A percentile compares a stretch with the other conserved stretches of the same genome.
Evolutionary conservation across 257 asterid genomes (phyloP).

Genomic region (Jacaranda copaia): DNA sequence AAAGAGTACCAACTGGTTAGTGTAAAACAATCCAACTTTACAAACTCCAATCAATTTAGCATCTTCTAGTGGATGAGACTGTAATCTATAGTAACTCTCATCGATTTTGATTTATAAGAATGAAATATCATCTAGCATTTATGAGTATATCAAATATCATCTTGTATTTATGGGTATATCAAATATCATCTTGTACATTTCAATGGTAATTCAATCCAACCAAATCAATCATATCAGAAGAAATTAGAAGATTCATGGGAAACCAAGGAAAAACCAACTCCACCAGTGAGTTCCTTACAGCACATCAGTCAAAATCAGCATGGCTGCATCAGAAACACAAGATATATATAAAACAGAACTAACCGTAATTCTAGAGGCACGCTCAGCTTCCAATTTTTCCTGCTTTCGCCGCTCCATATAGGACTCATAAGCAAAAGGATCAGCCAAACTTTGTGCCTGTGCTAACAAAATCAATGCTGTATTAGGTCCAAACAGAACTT

Average conservation of each 20-base stretch:
- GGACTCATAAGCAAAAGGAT: conserved; percentile 80
- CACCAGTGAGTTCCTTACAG: neutral
- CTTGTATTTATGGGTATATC: neutral
- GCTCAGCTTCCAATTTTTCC: conserved; percentile 66
- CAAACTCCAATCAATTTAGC: conserved; percentile 6
- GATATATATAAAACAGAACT: conserved; percentile 37
- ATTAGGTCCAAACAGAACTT: conserved; percentile 28
- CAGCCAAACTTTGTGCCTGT: conserved; percentile 81
- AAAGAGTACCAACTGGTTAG: neutral
- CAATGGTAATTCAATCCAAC: neutral
- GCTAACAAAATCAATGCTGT: conserved; percentile 15
- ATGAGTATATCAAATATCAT: neutral
- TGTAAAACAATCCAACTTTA: neutral
- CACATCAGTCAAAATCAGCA: neutral
- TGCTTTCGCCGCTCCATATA: conserved; percentile 72
- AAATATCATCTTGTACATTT: neutral
- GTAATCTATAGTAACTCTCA: neutral
- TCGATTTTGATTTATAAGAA: neutral
- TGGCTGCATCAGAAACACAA: neutral
- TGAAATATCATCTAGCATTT: neutral
- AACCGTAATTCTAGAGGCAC: conserved; percentile 84
- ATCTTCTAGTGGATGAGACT: neutral
- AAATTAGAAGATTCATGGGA: conserved; percentile 11
- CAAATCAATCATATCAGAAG: neutral
- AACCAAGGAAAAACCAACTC: neutral